A percentile compares a stretch with the other conserved stretches of the same genome.
Evolutionary conservation across 768 basidiomycete genomes (phyloP).

Genomic region (Amanita thiersii): DNA sequence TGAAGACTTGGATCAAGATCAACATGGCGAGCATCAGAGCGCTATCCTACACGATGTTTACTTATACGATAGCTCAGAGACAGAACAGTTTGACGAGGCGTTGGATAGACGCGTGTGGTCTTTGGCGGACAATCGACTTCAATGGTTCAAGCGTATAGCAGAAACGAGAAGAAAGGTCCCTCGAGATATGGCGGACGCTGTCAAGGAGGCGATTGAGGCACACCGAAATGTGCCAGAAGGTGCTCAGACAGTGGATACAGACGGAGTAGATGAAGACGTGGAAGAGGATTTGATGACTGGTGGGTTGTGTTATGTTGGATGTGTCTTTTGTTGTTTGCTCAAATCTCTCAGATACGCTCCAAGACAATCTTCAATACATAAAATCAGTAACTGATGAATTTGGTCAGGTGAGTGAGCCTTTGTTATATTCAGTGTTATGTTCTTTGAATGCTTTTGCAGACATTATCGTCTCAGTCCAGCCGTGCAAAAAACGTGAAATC

Average conservation of each 20-base stretch:
- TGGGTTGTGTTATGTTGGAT: no score
- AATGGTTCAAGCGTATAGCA: slow-evolving; percentile 69
- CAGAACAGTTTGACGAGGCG: slow-evolving; percentile 80
- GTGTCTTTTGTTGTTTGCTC: not conserved
- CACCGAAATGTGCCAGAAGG: slow-evolving; percentile 22
- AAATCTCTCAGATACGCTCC: not conserved
- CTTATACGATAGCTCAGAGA: slow-evolving; percentile 28
- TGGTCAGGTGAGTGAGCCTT: slow-evolving; percentile 6
- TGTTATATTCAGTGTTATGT: slow-evolving; percentile 7
- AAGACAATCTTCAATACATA: not conserved
- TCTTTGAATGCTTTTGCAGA: no score
- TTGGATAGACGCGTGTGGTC: slow-evolving; percentile 81
- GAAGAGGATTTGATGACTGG: slow-evolving; percentile 2
- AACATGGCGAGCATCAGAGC: slow-evolving; percentile 43
- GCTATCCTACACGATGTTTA: not conserved
- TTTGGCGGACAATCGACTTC: slow-evolving; percentile 62
- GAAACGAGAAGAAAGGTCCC: slow-evolving; percentile 60
- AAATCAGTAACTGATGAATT: slow-evolving; percentile 3
- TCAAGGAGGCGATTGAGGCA: slow-evolving; percentile 23
- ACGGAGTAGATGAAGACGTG: slow-evolving; percentile 15
- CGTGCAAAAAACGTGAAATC: slow-evolving; percentile 38
- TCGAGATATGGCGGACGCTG: slow-evolving; percentile 32
- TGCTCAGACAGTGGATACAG: slow-evolving; percentile 11
- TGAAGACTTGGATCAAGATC: slow-evolving; percentile 51
- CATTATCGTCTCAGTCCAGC: slow-evolving; percentile 38